phyloP scores from a whole-genome alignment of 2,329 filamentous ascomycete genomes.

The Colletotrichum neosansevieriae region DNA sequence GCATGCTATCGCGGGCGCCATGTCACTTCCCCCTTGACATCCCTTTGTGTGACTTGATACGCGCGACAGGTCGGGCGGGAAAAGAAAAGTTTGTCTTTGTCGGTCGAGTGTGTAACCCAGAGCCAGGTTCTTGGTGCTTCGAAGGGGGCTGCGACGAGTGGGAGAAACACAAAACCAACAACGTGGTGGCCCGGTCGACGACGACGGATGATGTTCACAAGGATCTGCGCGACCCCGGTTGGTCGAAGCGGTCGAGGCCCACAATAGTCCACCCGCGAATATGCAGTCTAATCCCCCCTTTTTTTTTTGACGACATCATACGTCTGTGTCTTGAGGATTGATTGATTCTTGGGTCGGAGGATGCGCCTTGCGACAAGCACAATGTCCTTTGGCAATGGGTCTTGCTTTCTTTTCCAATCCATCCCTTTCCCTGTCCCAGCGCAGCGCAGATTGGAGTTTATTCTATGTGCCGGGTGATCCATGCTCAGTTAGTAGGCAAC shows the following conservation, averaged over 20 bases:
- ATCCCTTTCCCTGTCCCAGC: not conserved
- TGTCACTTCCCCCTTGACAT: slow-evolving; percentile 1
- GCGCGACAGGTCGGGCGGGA: not conserved
- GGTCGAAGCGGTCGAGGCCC: slow-evolving; percentile 7
- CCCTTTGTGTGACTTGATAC: slow-evolving; percentile 22
- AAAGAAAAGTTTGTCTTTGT: not conserved
- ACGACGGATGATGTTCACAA: slow-evolving; percentile 36
- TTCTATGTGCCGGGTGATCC: not conserved
- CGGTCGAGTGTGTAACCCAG: slow-evolving; percentile 13
- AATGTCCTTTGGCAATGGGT: not conserved
- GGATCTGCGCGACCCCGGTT: slow-evolving; percentile 31
- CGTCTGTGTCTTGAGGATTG: not conserved
- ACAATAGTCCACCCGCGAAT: slow-evolving; percentile 8
- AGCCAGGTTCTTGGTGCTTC: slow-evolving; percentile 27
- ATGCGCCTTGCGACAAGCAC: not conserved
- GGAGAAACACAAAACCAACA: slow-evolving; percentile 28
- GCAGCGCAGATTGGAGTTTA: not conserved
- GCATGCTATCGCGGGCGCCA: slow-evolving; percentile 4
- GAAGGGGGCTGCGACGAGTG: slow-evolving; percentile 6
- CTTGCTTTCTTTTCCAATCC: not conserved
- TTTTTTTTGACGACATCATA: slow-evolving; percentile 35
- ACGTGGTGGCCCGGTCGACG: slow-evolving; percentile 33
- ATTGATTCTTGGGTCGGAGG: not conserved
- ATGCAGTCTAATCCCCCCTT: slow-evolving; percentile 18
- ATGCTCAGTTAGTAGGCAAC: not conserved